phyloP scores from a whole-genome alignment of 352 stramenopile species.

The Phytophthora tentaculata region DNA sequence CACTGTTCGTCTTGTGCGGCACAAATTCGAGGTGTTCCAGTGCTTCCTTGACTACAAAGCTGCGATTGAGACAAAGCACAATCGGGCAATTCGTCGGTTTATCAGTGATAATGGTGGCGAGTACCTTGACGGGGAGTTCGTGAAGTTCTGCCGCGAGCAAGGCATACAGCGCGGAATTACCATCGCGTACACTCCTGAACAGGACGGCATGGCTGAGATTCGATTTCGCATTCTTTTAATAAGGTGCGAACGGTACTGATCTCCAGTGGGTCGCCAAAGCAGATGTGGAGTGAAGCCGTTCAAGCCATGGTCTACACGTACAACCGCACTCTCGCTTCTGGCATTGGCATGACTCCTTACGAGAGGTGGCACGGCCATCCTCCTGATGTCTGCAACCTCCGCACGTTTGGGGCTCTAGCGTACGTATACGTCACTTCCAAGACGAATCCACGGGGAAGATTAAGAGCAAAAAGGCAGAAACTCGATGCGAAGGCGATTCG shows the following conservation, averaged over 20 bases:
- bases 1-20: neutral
- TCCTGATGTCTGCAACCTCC: neutral
- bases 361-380: neutral
- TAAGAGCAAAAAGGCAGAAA: neutral
- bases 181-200: neutral
- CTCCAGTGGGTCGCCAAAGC: neutral
- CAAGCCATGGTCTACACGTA: neutral
- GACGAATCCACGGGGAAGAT: neutral
- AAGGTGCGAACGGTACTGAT: neutral
- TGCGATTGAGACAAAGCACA: slow-evolving; percentile 4
- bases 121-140: slow-evolving; percentile 2
- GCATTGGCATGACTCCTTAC: neutral
- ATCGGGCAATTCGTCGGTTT: slow-evolving; percentile 5
- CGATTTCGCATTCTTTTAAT: neutral
- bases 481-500: neutral
- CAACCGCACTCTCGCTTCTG: neutral
- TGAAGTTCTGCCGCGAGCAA: neutral
- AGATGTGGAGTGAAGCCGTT: neutral
- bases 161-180: neutral
- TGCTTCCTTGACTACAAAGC: slow-evolving; percentile 9
- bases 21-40: slow-evolving; percentile 9
- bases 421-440: neutral
- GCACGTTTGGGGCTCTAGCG: neutral
- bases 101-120: slow-evolving; percentile 17
- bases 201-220: neutral